Evolutionary conservation across 768 basidiomycete species (phyloP), one percentile per base, ranked within the genome.

Genomic region (Panaeolus papilionaceus): DNA sequence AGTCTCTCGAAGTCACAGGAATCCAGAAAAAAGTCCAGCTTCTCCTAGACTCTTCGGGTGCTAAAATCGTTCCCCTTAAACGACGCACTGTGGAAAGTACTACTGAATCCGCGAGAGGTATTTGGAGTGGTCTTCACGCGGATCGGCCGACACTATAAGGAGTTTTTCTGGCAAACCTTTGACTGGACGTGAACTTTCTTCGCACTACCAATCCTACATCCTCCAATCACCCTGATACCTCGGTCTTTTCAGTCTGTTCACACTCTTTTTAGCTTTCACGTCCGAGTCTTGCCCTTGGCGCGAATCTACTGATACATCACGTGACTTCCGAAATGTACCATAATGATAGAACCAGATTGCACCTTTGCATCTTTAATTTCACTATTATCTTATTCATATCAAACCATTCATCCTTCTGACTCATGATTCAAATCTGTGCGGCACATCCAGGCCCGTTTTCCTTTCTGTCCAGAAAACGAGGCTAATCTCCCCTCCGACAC

Each of bases 61-160:
- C 90, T 54, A 93, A 94, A 79, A 95, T 96, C 66, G 89, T 89
- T 75, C 84, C 90, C 14, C 80, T 96, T 74, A 94, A 95, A 76
- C 86, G 90, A 71, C 84, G 88, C 67, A 83, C 86, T 18, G 91
- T 97, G 37, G 89, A 93, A 82, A 93, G 92, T 74, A 87, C 86
- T 37, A 89, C 91, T 62, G 92, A 93, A 80, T 86, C 93, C 18
- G 84, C 92, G 10, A 89, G 95, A 76, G 95, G 95, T 64, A 93
- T 96, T 70, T 96, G 94, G 94, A 92, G 91, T 75, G 93, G 94
- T 20, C 79, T 96, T 69, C 95, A 96, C 72, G 92, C 92, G 70
- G 87, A 89, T 72, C 86, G 89, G 66, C 89, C 91, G 18, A 65
- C 72, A 11, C 79, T 86, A 67, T 87, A 76, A 78, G 20, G 16